A percentile compares a stretch with the other conserved stretches of the same genome.
These are phyloP conservation scores for Trichopus zeylanicus DNA, from an alignment of 116 monocot genomes.

Conservation along the genomic window DNA sequence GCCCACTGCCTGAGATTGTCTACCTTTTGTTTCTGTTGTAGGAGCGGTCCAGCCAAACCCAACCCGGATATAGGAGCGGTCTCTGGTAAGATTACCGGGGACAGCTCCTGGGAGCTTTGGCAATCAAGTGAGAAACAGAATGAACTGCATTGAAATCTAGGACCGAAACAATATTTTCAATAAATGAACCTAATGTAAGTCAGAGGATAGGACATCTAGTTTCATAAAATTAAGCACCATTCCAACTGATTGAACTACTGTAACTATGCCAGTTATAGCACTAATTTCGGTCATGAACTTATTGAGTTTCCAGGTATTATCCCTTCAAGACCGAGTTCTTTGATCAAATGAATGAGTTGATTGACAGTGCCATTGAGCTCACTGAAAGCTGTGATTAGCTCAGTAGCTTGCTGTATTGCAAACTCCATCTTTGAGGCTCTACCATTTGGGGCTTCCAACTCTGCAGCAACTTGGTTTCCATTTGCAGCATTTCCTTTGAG, in stretches of 20 bases:
- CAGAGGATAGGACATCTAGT: not conserved
- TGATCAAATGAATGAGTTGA: not conserved
- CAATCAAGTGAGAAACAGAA: too few species aligned
- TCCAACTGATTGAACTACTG: not conserved
- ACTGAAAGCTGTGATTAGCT: constrained; percentile 15
- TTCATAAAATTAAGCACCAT: not conserved
- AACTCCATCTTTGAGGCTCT: constrained; percentile 12
- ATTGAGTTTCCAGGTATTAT: not conserved
- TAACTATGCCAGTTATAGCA: not conserved
- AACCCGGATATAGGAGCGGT: too few species aligned
- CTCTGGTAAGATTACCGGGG: too few species aligned
- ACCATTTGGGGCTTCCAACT: too few species aligned
- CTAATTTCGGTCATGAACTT: not conserved
- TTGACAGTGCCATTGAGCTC: not conserved
- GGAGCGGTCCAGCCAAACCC: too few species aligned
- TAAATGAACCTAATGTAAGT: too few species aligned
- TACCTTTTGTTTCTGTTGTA: too few species aligned
- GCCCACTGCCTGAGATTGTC: too few species aligned
- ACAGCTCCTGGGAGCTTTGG: too few species aligned
- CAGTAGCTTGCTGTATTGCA: constrained; percentile 15
- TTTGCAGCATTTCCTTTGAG: constrained; percentile 5
- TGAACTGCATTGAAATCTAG: too few species aligned
- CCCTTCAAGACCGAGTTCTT: not conserved
- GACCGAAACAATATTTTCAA: too few species aligned
- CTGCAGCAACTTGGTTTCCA: too few species aligned